A percentile compares a stretch with the other conserved stretches of the same genome.
These are phyloP conservation scores for Tylopilus sp. DNA, from an alignment of 768 basidiomycete species.

Conservation along the genomic window DNA sequence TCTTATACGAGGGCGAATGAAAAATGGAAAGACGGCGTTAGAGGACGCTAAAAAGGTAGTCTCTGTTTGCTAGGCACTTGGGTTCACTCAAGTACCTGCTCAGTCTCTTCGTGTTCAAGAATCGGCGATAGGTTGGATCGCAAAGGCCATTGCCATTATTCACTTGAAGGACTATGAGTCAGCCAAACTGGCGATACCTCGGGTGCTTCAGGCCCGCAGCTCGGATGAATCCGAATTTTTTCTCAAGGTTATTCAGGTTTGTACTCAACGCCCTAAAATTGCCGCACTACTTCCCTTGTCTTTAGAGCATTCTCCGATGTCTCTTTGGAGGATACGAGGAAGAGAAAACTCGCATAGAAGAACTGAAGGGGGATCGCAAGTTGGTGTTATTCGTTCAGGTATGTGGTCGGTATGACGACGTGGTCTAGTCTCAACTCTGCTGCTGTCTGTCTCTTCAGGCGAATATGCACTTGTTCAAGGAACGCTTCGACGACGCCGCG, in stretches of 20 bases:
- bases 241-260: conserved; percentile 13
- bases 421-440: neutral
- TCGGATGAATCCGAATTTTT: neutral
- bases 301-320: conserved; percentile 12
- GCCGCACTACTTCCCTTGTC: neutral
- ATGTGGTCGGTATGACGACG: neutral
- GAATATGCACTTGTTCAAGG: conserved; percentile 11
- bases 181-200: conserved; percentile 4
- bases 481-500: conserved; percentile 5
- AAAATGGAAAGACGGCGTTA: neutral
- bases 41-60: conserved; percentile 12
- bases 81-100: neutral
- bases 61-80: neutral
- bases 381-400: conserved; percentile 15
- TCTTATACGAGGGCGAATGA: conserved; percentile 8
- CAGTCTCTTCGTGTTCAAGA: conserved; percentile 9
- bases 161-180: neutral
- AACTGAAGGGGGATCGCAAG: neutral
- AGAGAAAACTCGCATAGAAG: neutral
- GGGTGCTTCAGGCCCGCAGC: neutral
- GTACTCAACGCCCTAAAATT: neutral
- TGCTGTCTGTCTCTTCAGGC: conserved; percentile 6
- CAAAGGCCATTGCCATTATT: conserved; percentile 12
- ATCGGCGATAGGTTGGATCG: conserved; percentile 17
- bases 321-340: conserved; percentile 5